Evolutionary conservation across 2,329 filamentous ascomycete genomes (phyloP), one percentile per base, ranked within the genome.

Genomic region (Penicillium decumbens): DNA sequence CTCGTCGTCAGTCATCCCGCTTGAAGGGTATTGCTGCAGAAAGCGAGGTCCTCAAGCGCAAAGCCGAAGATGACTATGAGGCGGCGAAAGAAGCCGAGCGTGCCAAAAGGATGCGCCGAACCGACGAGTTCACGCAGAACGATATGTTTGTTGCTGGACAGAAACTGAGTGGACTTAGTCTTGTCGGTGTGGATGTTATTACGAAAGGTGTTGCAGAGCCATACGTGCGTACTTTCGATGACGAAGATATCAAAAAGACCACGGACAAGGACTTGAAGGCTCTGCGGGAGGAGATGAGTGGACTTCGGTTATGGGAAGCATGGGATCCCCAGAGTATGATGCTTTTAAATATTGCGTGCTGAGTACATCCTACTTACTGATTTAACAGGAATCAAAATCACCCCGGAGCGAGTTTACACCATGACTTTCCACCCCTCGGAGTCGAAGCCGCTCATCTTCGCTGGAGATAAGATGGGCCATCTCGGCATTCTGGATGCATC

Each of bases 391-490:
- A 93, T 96, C 62, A 97, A 96, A 66, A 85, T 96, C 42, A 92
- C 88, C 0, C 91, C 90, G 0, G 89, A 95, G 59, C 77, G 92
- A 45, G 80, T 95, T 12, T 98, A 97, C 64, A 80, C 88, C 0
- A 82, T 97, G 61, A 84, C 85, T 0, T 92, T 98, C 59, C 93
- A 98, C 62, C 93, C 93, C 0, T 91, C 84, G 0, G 77, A 84
- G 50, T 83, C 91, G 2, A 97, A 97, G 62, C 84, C 91, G 0
- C 76, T 98, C 2, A 80, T 97, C 1, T 95, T 98, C 65, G 92
- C 92, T 0, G 92, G 92, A 9, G 93, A 98, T 63, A 98, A 98
- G 67, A 80, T 95, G 57, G 92, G 93, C 1, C 88, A 89, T 23
- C 77, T 97, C 50, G 93, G 93, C 0, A 82, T 98, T 1, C 92